phyloP scores from a whole-genome alignment of 768 basidiomycete genomes.

The Suillus lakei region DNA sequence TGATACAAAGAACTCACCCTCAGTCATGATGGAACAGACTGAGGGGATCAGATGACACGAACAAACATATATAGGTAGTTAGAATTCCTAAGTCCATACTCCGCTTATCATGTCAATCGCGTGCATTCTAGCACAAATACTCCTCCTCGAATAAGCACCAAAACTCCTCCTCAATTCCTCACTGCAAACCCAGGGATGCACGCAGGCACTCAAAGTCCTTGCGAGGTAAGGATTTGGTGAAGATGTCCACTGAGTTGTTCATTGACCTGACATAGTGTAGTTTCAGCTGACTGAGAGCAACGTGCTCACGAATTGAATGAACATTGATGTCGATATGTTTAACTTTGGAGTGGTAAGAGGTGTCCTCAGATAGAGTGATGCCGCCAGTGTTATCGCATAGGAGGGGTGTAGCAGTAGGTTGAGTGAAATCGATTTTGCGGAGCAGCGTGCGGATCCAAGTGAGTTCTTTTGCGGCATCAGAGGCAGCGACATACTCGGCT shows the following conservation, averaged over 20 bases:
- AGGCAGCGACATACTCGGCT: neutral
- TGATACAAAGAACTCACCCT: no score
- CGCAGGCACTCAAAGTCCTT: neutral
- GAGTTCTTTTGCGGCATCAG: neutral
- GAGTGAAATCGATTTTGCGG: fast-evolving
- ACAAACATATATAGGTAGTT: neutral
- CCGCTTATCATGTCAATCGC: neutral
- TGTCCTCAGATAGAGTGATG: neutral
- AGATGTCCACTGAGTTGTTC: neutral
- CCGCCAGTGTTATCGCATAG: neutral
- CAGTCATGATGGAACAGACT: no score
- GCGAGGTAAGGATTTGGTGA: neutral
- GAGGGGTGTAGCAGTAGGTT: neutral
- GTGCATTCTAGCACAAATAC: neutral
- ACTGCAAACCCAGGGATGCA: neutral
- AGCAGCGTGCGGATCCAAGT: neutral
- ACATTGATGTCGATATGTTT: neutral
- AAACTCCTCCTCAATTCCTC: no score
- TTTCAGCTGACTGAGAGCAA: neutral
- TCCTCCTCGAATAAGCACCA: neutral
- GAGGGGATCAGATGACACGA: neutral
- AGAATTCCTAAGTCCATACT: neutral
- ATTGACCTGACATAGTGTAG: neutral
- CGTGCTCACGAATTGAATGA: neutral
- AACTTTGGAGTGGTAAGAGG: neutral